Evolutionary conservation across 2,329 filamentous ascomycete genomes (phyloP).

Genomic region (Fusarium xylarioides): DNA sequence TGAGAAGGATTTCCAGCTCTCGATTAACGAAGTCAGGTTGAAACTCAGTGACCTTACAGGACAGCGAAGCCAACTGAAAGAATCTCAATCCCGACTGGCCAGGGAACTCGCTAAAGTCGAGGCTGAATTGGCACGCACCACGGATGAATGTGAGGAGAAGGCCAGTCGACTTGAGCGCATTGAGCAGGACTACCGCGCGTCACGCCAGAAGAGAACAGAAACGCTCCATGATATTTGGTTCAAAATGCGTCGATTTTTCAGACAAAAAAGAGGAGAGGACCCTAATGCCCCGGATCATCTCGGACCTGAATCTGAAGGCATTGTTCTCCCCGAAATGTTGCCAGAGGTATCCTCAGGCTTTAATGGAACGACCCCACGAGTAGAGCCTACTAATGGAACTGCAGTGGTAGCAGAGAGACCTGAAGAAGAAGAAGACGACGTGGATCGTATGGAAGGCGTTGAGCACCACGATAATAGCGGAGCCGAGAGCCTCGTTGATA

Average conservation of each 20-base stretch:
- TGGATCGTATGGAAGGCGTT: conserved; percentile 34
- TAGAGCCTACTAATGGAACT: not conserved
- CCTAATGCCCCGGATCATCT: conserved; percentile 19
- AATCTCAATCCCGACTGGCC: conserved; percentile 43
- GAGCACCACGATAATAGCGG: conserved; percentile 18
- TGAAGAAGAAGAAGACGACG: conserved; percentile 4
- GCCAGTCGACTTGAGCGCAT: conserved; percentile 47
- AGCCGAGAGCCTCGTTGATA: conserved; percentile 44
- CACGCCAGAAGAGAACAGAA: conserved; percentile 43
- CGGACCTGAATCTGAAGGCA: conserved; percentile 24
- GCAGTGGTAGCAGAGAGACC: not conserved
- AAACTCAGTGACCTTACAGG: conserved; percentile 44
- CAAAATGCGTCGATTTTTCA: conserved; percentile 49
- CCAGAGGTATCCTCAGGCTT: conserved; percentile 6
- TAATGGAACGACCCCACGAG: conserved; percentile 17
- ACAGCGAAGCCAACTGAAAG: conserved; percentile 41
- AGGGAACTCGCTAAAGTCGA: conserved; percentile 49
- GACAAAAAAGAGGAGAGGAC: conserved; percentile 43
- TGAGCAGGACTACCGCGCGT: conserved; percentile 45
- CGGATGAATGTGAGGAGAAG: conserved; percentile 45
- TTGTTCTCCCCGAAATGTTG: conserved; percentile 17
- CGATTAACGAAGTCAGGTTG: conserved; percentile 40
- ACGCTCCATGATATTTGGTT: conserved; percentile 41
- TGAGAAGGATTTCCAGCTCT: conserved; percentile 41
- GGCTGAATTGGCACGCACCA: conserved; percentile 48